Base-by-base conservation (phyloP, 1,284 basidiomycete species). In the Wolfiporia cocos region DNA sequence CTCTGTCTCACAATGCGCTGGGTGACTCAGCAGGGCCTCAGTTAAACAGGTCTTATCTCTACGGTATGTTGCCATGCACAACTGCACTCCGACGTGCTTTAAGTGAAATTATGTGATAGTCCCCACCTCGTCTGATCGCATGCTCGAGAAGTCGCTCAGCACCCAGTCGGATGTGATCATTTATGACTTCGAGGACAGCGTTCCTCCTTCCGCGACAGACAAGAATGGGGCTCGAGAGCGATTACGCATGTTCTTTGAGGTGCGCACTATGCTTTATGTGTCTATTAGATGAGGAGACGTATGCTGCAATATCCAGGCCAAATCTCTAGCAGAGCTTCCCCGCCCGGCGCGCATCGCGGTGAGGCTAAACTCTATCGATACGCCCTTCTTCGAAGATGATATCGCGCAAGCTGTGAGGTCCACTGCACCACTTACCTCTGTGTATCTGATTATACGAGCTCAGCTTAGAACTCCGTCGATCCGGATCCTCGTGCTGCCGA, bases 131-230 rank as follows among this genome's bases (percentile, higher is more conserved):
- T 86, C 82, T 18, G 78, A 86, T 34, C 73, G 78, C 37, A 90
- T 91, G 86, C 76, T 92, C 15, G 70, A 82, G 54, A 92, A 92
- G 57, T 88, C 87, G 0, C 67, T 86, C 29, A 61, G 55, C 7
- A 71, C 71, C 9, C 59, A 63, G 1, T 82, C 88, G 1, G 89
- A 92, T 53, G 71, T 82, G 24, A 69, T 92, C 23, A 81, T 89
- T n/a, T 92, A 90, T 56, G 89, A 92, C 64, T 69, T 92, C 15
- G 89, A 92, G 57, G 89, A 92, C 58, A 87, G 85, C 44, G 78
- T 92, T 0, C 70, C 86, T 4, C 83, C 84, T 6, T 69, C 68
- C 12, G 58, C 65, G 2, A 49, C 56, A 6, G 78, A 83, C 55
- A 92, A 92, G 62, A 58, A 59, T 7, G 64, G 68, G 38, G 86